Base-by-base conservation (phyloP, 139 green algal species). In the Monoraphidium neglectum region DNA sequence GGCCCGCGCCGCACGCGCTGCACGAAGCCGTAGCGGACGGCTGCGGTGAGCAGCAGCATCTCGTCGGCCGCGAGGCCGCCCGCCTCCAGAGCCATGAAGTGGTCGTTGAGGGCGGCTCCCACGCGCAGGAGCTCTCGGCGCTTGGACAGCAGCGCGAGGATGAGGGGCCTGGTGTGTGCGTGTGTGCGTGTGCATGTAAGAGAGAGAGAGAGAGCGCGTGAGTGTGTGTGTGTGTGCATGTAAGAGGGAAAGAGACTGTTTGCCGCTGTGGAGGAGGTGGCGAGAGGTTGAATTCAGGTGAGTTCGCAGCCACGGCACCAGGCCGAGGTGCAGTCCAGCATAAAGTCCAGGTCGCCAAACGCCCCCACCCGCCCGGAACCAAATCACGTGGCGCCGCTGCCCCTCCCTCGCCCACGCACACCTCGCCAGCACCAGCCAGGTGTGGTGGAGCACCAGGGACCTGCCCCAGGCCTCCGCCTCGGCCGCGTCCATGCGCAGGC, bases 31-130 rank as follows among this genome's bases (percentile, higher is more conserved):
- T 73, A 79, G 32, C 53, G 66, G 33, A 73, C 4, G 0, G 73
- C 73, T 10, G 43, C 73, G 49, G 73, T 79, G 32, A 72, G 35
- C 36, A 79, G 47, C 63, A 79, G 40, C 43, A 74, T 73, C 51
- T 79, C 73, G n/a, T 79, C 73, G 21, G 73, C 73, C 23, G 73
- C 73, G 18, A 79, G 47, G 43, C 43, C 43, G 33, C 61, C 73
- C 32, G 51, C 64, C n/a, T 79, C 73, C 13, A 28, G 35, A 49
- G 66, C 35, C 73, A 79, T 79, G 63, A 73, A 79, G 62, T 51
- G 62, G 8, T 36, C 15, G 24, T 79, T 38, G 4, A 79, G 73
- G 1, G 62, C 73, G 32, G 35, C 16, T 10, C 63, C 73, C 6
- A 73, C 73, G 18, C 21, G 30, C 62, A 79, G 35, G 8, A 79